Evolutionary conservation across 306 rosid genomes (phyloP).

Genomic region (Vigna mungo): DNA sequence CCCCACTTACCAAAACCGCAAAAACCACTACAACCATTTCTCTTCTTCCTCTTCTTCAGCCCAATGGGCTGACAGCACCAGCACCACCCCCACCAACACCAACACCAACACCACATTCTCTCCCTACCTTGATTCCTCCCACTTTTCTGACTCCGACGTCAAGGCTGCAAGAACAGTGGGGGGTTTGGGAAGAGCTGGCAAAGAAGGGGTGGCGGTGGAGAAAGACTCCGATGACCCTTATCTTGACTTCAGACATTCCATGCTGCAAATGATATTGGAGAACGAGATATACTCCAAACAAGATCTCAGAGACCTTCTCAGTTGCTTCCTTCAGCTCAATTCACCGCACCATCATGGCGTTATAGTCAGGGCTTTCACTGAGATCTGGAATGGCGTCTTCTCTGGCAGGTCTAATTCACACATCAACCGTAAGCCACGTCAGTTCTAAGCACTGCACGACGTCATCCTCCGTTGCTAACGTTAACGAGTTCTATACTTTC

Average conservation of each 20-base stretch:
- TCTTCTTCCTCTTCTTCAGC: slow-evolving; percentile 35
- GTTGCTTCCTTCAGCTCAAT: slow-evolving; percentile 85
- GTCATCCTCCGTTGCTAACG: not conserved
- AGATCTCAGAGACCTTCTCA: slow-evolving; percentile 77
- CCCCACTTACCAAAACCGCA: slow-evolving; percentile 53
- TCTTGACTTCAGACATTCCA: slow-evolving; percentile 82
- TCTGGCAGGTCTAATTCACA: slow-evolving; percentile 52
- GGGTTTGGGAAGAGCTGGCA: slow-evolving; percentile 74
- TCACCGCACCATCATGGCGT: slow-evolving; percentile 81
- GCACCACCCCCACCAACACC: slow-evolving; percentile 40
- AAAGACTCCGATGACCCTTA: slow-evolving; percentile 96
- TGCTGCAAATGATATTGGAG: slow-evolving; percentile 95
- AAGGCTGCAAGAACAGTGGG: slow-evolving; percentile 44
- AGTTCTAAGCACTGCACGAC: slow-evolving; percentile 48
- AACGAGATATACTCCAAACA: slow-evolving; percentile 88
- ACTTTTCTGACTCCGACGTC: slow-evolving; percentile 45
- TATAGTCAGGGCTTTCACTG: slow-evolving; percentile 85
- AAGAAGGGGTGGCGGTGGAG: slow-evolving; percentile 86
- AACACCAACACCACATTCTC: slow-evolving; percentile 54
- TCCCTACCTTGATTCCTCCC: slow-evolving; percentile 50
- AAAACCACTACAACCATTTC: slow-evolving; percentile 32
- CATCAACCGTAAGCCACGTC: slow-evolving; percentile 57
- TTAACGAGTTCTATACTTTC: slow-evolving; percentile 24
- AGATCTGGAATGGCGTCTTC: slow-evolving; percentile 89
- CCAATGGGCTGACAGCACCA: slow-evolving; percentile 41